Percentiles rank a stretch among this genome's conserved stretches.
phyloP scores from a whole-genome alignment of 495 filamentous ascomycete genomes.

The Lasiosphaeria miniovina region DNA sequence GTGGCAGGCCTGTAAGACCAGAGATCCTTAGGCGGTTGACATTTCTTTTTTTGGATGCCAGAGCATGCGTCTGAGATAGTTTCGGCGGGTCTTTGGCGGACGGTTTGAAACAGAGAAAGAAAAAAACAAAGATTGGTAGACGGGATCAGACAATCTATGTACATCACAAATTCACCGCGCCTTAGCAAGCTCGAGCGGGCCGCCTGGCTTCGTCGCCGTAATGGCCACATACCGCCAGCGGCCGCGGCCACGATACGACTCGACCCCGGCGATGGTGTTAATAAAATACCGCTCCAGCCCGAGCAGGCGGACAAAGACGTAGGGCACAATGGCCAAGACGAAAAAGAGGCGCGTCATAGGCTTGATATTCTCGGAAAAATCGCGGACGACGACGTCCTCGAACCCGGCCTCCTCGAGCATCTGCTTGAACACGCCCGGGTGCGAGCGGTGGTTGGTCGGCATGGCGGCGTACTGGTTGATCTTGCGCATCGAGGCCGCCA shows the following conservation, averaged over 20 bases:
- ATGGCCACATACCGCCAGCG: constrained; percentile 31
- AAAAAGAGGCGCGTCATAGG: constrained; percentile 54
- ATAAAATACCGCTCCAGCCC: constrained; percentile 38
- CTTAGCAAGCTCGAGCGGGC: constrained; percentile 23
- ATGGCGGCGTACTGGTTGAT: constrained; percentile 48
- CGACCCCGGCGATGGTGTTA: constrained; percentile 30
- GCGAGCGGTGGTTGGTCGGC: constrained; percentile 42
- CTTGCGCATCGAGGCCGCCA: constrained; percentile 22
- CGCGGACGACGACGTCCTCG: constrained; percentile 42
- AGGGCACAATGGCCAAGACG: constrained; percentile 51
- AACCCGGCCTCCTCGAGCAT: constrained; percentile 53
- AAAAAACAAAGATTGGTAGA: no score
- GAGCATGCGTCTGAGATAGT: no score
- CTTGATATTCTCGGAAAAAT: constrained; percentile 48
- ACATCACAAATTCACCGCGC: no score
- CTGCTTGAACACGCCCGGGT: constrained; percentile 26
- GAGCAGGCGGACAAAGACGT: constrained; percentile 45
- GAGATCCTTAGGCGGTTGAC: no score
- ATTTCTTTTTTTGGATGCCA: no score
- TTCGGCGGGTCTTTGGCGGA: no score
- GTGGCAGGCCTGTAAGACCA: no score
- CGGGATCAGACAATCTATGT: no score
- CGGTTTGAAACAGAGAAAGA: no score
- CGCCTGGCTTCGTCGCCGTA: constrained; percentile 30
- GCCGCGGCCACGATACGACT: constrained; percentile 18